A percentile compares a stretch with the other conserved stretches of the same genome.
Evolutionary conservation across 352 stramenopile genomes (phyloP).

Genomic region (Globisporangium barbulae): DNA sequence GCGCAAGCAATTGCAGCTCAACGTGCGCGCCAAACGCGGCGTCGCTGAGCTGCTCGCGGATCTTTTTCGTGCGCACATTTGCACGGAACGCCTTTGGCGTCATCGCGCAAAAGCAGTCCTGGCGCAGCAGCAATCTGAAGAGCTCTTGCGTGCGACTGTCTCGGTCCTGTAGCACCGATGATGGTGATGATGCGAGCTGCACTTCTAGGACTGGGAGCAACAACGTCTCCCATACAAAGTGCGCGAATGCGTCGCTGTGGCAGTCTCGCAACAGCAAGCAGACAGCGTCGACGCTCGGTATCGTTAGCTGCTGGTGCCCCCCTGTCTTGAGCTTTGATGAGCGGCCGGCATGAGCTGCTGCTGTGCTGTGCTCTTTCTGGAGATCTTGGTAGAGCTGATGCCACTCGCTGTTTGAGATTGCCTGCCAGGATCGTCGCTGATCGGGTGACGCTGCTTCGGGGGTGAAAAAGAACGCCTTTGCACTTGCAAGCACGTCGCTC

Average conservation of each 20-base stretch:
- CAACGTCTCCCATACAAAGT: constrained; percentile 55
- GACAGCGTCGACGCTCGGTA: constrained; percentile 21
- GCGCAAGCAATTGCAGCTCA: constrained; percentile 39
- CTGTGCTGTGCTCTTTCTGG: constrained; percentile 3
- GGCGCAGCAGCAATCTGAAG: constrained; percentile 24
- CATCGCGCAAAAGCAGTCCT: constrained; percentile 30
- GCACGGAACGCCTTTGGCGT: constrained; percentile 54
- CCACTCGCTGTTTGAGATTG: constrained; percentile 46
- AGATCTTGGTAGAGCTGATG: constrained; percentile 23
- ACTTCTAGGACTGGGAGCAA: constrained; percentile 29
- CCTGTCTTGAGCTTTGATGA: background rate
- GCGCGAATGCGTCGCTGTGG: constrained; percentile 33
- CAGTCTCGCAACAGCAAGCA: constrained; percentile 38
- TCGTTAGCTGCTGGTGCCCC: background rate
- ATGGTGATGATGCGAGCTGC: background rate
- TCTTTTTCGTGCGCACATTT: constrained; percentile 43
- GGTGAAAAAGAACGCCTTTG: constrained; percentile 22
- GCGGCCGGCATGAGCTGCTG: background rate
- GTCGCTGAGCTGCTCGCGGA: constrained; percentile 32
- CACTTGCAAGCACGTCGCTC: constrained; percentile 18
- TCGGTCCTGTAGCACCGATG: background rate
- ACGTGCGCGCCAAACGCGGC: constrained; percentile 28
- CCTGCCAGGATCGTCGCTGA: constrained; percentile 26
- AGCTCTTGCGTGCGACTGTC: constrained; percentile 20
- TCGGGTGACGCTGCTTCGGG: constrained; percentile 25